These are phyloP conservation scores for Phytophthora crassamura DNA, from an alignment of 352 stramenopile species.

Conservation along the genomic window DNA sequence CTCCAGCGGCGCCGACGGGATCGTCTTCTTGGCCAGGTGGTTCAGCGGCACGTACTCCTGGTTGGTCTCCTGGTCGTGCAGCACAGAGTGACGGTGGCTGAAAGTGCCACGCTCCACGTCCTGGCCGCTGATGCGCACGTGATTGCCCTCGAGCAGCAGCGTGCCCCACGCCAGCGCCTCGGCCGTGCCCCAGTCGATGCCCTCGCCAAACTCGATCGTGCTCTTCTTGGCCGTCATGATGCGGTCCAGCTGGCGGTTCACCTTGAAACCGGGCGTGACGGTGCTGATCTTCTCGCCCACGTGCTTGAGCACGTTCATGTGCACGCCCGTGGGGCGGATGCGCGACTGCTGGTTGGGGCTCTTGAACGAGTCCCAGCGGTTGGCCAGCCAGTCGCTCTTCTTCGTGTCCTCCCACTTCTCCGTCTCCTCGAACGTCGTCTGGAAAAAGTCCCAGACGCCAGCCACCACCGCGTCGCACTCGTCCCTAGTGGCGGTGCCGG, in stretches of 20 bases:
- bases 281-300: conserved; percentile 90
- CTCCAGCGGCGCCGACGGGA: conserved; percentile 66
- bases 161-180: conserved; percentile 96
- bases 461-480: conserved; percentile 88
- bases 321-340: conserved; percentile 94
- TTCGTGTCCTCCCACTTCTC: conserved; percentile 93
- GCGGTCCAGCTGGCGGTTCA: conserved; percentile 95
- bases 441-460: conserved; percentile 91
- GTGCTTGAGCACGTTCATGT: conserved; percentile 91
- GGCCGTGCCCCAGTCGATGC: conserved; percentile 97
- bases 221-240: conserved; percentile 91
- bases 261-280: conserved; percentile 88
- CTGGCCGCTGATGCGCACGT: conserved; percentile 93
- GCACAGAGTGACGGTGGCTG: conserved; percentile 92
- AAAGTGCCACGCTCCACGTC: conserved; percentile 96
- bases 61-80: conserved; percentile 96
- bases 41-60: conserved; percentile 95
- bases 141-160: conserved; percentile 93
- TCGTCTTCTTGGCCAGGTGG: conserved; percentile 78
- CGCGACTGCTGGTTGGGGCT: conserved; percentile 93
- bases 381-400: conserved; percentile 95
- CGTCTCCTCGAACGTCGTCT: conserved; percentile 92
- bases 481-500: conserved; percentile 68
- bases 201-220: conserved; percentile 80
- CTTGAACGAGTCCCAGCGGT: conserved; percentile 97